Evolutionary conservation across 176 grass and related monocot species (phyloP), one percentile per base, ranked within the genome.

Genomic region (Bromus sterilis): DNA sequence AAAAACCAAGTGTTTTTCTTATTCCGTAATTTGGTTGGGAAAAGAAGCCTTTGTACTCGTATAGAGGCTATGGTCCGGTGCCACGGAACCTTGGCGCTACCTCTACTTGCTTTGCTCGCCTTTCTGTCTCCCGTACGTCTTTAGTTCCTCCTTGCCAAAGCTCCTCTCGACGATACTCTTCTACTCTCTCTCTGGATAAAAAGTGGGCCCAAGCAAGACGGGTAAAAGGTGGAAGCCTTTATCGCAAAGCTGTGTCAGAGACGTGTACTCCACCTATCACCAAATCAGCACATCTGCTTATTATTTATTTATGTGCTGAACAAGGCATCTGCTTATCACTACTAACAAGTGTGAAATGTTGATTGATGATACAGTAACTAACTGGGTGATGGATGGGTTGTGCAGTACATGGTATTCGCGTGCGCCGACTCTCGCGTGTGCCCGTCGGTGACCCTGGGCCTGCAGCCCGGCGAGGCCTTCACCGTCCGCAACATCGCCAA

Each of bases 341-440:
- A 15, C 46, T 62, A 62, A 74, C 68, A 25, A 11, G 11, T 23
- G 51, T n/a, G 73, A 56, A 56, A 34, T 76, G 53, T 14, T 12
- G 6, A 59, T 1, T 36, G 1, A 14, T 20, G 32, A 40, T 63
- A n/a, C 5, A 8, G 43, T 5, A 4, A 10, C 8, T 58, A 34
- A 7, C 46, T 5, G 4, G 5, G 2, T 53, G 48, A 8, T 11
- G 14, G 15, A 24, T 78, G 55, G 2, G 5, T 1, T 10, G 36
- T 71, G 70, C 92, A 98, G 95, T 98, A 95, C 90, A 95, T 98
- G 96, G 93, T 98, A 79, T 98, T 98, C 86, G 84, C 96, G 0
- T 98, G 96, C 71, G 20, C 95, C 14, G 95, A 98, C 82, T 98
- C 95, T 0, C 95, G 95, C 1, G 89, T 91, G 81, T 98, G 95